Evolutionary conservation across 495 filamentous ascomycete species (phyloP).

Genomic region (Oleoguttula mirabilis): DNA sequence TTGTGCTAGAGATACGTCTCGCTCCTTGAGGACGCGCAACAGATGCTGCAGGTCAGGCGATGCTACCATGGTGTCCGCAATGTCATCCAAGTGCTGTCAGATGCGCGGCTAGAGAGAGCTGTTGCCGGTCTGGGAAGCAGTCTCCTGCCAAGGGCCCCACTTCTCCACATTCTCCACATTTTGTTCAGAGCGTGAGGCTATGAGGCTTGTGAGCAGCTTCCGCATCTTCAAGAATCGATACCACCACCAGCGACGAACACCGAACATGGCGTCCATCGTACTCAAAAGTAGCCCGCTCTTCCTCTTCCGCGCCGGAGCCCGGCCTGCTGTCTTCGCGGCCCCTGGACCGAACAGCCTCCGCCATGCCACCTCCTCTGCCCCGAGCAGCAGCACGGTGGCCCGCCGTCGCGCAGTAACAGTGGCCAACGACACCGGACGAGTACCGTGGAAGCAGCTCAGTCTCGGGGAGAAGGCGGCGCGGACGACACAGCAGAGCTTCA

Average conservation of each 20-base stretch:
- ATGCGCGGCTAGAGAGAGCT: no score
- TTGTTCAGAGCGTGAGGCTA: no score
- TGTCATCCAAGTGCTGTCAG: no score
- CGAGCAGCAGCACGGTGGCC: neutral
- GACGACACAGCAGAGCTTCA: conserved; percentile 81
- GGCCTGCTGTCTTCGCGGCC: neutral
- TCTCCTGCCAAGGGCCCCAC: no score
- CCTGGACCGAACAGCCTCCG: neutral
- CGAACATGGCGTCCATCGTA: no score
- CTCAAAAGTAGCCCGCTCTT: neutral
- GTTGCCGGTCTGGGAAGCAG: no score
- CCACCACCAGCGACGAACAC: no score
- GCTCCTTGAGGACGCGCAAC: conserved; percentile 26
- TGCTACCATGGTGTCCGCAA: no score
- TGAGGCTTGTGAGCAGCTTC: no score
- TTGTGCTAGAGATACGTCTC: conserved; percentile 19
- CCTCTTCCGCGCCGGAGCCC: neutral
- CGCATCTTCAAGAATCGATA: no score
- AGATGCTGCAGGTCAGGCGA: conserved; percentile 17
- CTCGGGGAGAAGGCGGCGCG: conserved; percentile 66
- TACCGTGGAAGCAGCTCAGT: conserved; percentile 67
- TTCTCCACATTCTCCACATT: no score
- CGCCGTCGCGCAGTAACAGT: conserved; percentile 47
- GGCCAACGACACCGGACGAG: conserved; percentile 66
- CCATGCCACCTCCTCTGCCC: conserved; percentile 11